Percentiles rank a stretch among this genome's conserved stretches.
Conservation (phyloP, 2,329 filamentous ascomycete genomes). For the Fusarium robinianum region DNA sequence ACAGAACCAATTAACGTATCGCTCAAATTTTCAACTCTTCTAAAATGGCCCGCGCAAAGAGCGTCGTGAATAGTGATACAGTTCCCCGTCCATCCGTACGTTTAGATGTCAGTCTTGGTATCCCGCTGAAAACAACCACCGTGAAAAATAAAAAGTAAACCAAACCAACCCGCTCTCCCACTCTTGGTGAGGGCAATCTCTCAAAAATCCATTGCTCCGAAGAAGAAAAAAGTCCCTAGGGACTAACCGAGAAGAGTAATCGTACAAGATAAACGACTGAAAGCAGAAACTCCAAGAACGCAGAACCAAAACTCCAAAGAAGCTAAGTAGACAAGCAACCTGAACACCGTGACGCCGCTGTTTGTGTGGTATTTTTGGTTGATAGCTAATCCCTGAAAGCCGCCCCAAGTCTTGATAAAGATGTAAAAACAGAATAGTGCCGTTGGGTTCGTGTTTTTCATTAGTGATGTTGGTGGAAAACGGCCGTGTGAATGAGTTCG, state of each 20-base stretch:
- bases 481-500: conserved; percentile 4
- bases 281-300: conserved; percentile 13
- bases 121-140: conserved; percentile 19
- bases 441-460: conserved; percentile 28
- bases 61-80: conserved; percentile 41
- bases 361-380: conserved; percentile 29
- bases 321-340: conserved; percentile 7
- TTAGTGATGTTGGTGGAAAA: conserved; percentile 24
- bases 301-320: conserved; percentile 18
- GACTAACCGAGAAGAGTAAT: conserved; percentile 38
- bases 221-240: conserved; percentile 14
- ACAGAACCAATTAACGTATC: too few relatives aligned
- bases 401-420: too few relatives aligned
- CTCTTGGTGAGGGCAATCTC: conserved; percentile 11
- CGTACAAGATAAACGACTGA: conserved; percentile 39
- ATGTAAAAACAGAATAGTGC: too few relatives aligned
- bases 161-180: conserved; percentile 10
- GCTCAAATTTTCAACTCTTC: conserved; percentile 15
- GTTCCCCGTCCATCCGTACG: conserved; percentile 21
- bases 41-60: conserved; percentile 27
- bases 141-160: conserved; percentile 16
- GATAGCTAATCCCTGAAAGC: conserved; percentile 20
- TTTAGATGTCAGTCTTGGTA: conserved; percentile 34
- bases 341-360: conserved; percentile 22
- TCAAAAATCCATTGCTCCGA: conserved; percentile 19